These are phyloP conservation scores for Lactarius psammicola DNA, from an alignment of 768 basidiomycete species.

Conservation along the genomic window DNA sequence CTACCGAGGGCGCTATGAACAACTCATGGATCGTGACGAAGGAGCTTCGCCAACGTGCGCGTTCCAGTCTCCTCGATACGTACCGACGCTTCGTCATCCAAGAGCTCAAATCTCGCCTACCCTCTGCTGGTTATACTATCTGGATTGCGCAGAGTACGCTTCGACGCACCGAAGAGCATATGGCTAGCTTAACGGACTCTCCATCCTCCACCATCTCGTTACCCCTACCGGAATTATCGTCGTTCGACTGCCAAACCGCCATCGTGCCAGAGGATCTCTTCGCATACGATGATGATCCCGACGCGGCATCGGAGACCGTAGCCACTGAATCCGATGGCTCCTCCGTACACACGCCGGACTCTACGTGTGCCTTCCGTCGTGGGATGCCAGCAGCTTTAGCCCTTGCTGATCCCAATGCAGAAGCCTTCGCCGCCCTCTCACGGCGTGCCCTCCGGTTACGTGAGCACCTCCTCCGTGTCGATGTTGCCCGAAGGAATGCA, in stretches of 20 bases:
- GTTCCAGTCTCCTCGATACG: slow-evolving; percentile 63
- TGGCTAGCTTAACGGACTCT: slow-evolving; percentile 30
- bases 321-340: slow-evolving; percentile 48
- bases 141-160: slow-evolving; percentile 59
- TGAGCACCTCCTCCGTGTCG: slow-evolving; percentile 42
- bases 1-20: slow-evolving; percentile 25
- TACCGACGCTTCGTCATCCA: slow-evolving; percentile 61
- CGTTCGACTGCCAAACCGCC: slow-evolving; percentile 21
- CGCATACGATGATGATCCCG: slow-evolving; percentile 42
- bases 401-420: slow-evolving; percentile 28
- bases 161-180: slow-evolving; percentile 42
- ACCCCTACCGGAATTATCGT: slow-evolving; percentile 18
- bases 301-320: slow-evolving; percentile 26
- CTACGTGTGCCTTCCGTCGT: slow-evolving; percentile 33
- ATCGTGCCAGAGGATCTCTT: slow-evolving; percentile 24
- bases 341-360: slow-evolving; percentile 46
- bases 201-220: slow-evolving; percentile 21
- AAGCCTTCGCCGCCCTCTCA: slow-evolving; percentile 34
- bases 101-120: slow-evolving; percentile 43
- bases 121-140: slow-evolving; percentile 45
- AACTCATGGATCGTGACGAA: slow-evolving; percentile 33
- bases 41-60: slow-evolving; percentile 58
- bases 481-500: slow-evolving; percentile 41
- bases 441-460: slow-evolving; percentile 34
- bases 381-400: slow-evolving; percentile 22